Evolutionary conservation across 1,139 yeast genomes (phyloP).

Genomic region (Suhomyces guaymorum): DNA sequence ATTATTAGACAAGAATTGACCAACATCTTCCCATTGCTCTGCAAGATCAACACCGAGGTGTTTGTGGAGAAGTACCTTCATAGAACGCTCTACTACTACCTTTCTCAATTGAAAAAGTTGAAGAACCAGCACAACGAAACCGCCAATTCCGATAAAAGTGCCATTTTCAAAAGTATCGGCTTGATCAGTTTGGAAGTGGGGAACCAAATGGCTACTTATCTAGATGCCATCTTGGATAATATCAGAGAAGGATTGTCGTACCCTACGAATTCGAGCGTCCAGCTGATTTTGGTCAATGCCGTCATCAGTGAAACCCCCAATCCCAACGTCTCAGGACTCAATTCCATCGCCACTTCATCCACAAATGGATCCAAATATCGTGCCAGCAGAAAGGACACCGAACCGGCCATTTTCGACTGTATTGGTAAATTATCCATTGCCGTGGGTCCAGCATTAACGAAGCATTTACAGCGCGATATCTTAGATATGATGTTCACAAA

Average conservation of each 20-base stretch:
- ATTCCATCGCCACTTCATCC: slow-evolving; percentile 28
- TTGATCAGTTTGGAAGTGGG: slow-evolving; percentile 82
- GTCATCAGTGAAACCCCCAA: slow-evolving; percentile 29
- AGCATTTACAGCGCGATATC: slow-evolving; percentile 80
- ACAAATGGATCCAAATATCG: slow-evolving; percentile 54
- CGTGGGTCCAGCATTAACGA: slow-evolving; percentile 93
- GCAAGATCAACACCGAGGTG: slow-evolving; percentile 71
- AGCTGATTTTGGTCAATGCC: slow-evolving; percentile 46
- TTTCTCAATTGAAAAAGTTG: slow-evolving; percentile 74
- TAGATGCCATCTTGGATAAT: slow-evolving; percentile 82
- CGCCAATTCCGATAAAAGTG: slow-evolving; percentile 62
- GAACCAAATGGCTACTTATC: slow-evolving; percentile 82
- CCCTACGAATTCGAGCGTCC: slow-evolving; percentile 41
- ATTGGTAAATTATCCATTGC: slow-evolving; percentile 84
- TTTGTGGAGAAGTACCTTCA: slow-evolving; percentile 84
- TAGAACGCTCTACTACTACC: slow-evolving; percentile 72
- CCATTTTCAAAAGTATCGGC: slow-evolving; percentile 82
- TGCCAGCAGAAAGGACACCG: slow-evolving; percentile 69
- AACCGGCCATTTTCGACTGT: slow-evolving; percentile 87
- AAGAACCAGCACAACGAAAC: slow-evolving; percentile 45
- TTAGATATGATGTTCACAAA: slow-evolving; percentile 73
- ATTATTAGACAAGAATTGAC: slow-evolving; percentile 83
- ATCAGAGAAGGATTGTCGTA: slow-evolving; percentile 76
- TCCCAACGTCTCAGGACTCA: slow-evolving; percentile 21
- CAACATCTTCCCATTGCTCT: slow-evolving; percentile 76